Evolutionary conservation across 768 basidiomycete genomes (phyloP).

Genomic region (Termitomyces sp.): DNA sequence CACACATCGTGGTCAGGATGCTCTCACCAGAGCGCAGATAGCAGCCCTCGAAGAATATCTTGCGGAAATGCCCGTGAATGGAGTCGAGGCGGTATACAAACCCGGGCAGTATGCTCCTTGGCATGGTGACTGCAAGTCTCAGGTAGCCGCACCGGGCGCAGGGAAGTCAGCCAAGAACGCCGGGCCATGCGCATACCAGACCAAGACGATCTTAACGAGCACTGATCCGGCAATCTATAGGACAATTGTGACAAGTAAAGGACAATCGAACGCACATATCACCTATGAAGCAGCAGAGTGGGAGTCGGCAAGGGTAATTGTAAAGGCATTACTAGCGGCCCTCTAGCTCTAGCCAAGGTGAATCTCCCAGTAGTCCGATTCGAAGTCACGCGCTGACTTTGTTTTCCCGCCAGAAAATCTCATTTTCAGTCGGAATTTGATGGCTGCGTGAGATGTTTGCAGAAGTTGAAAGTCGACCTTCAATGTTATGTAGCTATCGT

Average conservation of each 20-base stretch:
- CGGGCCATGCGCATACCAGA: not conserved
- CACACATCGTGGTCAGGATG: not conserved
- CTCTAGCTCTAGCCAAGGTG: not conserved
- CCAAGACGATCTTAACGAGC: not conserved
- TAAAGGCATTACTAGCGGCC: not conserved
- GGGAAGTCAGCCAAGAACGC: not conserved
- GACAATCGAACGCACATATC: not conserved
- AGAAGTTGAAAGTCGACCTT: no score
- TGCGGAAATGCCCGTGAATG: not conserved
- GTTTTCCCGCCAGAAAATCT: no score
- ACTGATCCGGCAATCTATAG: not conserved
- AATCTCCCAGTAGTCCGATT: no score
- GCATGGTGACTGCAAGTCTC: not conserved
- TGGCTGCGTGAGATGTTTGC: no score
- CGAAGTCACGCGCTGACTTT: no score
- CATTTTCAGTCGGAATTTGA: no score
- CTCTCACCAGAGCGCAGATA: not conserved
- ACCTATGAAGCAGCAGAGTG: not conserved
- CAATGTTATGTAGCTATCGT: no score
- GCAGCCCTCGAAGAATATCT: not conserved
- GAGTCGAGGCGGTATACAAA: not conserved
- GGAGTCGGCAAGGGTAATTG: not conserved
- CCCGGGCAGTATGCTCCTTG: not conserved
- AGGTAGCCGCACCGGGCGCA: not conserved
- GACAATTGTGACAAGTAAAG: not conserved